Evolutionary conservation across 768 basidiomycete species (phyloP), one percentile per base, ranked within the genome.

Genomic region (Nidularia pulvinata): DNA sequence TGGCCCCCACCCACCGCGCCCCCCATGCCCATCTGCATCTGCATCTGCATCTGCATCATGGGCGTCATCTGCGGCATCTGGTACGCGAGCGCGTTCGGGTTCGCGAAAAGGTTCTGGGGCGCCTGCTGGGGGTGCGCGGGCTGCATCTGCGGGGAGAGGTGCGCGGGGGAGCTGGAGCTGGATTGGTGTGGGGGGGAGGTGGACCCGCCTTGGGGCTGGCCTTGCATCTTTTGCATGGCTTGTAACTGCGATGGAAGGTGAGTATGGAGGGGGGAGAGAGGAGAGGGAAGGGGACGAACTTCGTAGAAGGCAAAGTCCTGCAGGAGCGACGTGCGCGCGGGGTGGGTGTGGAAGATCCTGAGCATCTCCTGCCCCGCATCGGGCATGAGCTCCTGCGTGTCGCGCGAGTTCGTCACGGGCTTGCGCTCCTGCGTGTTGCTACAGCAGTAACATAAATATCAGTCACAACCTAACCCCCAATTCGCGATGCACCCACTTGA

Each of bases 381-480:
- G 30, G 94, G 93, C 45, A 95, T 83, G 11, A 98, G 79, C 65
- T 98, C 97, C 68, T 98, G 97, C 2, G 97, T 98, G 67, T 99
- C 97, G 57, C 97, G 85, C 6, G 95, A 97, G 62, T 97, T 97
- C 1, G 97, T 99, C 53, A 99, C 96, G 2, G 97, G 96, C 71
- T 98, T 99, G 63, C 93, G 87, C 69, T 99, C 97, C 64, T 93
- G 93, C 5, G 96, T 98, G 71, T 99, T 98, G 67, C 93, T 95
- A 54, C 32, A 55, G 46, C 16, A 25, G 25, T 25, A 22, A 22
- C 48, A 25, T n/a, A n/a, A n/a, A 51, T n/a, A 19, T 45, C 45
- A 46, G 22, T 46, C 45, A n/a, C 45, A 42, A 16, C 37, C 11
- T 37, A 22, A 10, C 16, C 7, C 50, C 7, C 9, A 11, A 19